Base-by-base conservation (phyloP, 768 basidiomycete species). In the Tylopilus vinaceipallidus region DNA sequence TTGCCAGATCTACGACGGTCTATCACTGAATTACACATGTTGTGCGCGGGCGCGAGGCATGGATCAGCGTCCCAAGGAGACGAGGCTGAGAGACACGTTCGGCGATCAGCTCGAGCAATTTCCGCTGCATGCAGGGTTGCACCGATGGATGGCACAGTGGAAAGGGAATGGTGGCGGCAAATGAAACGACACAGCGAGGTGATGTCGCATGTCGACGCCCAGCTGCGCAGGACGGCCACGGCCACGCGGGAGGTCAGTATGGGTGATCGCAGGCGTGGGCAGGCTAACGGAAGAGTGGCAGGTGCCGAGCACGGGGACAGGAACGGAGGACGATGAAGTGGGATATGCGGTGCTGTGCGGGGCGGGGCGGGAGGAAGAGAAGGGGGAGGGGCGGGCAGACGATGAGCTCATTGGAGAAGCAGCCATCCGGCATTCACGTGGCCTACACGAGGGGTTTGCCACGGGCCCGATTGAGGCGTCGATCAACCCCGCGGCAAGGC, bases 21-120 rank as follows among this genome's bases (percentile, higher is more conserved):
- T 19, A 82, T 92, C 53, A 76, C 77, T 59, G 65, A 76, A 44
- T 71, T 91, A 46, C 86, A 92, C 69, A 68, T 84, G 50, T 59
- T 67, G 58, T 77, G 75, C 62, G 59, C 67, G 44, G 61, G 61
- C 20, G 62, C 54, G 48, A 64, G 55, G 57, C 65, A 65, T 66
- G 67, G 63, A 63, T 58, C 62, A 65, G 22, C 44, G 53, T 46
- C 51, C 52, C 57, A 47, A 60, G 66, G 47, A 19, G 59, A 57
- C 39, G 66, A 66, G 67, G 68, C 61, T 54, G 50, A 38, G 50
- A 56, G 57, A 60, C 55, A 61, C 53, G 57, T 52, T 56, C 55
- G 61, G 61, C 54, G 63, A 67, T 59, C 66, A 58, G 61, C 29
- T 43, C 43, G 55, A 53, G 29, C 63, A 66, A 67, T 67, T 67